Evolutionary conservation across 192 early-diverging fungal species (phyloP).

Genomic region (Spizellomyces punctatus): DNA sequence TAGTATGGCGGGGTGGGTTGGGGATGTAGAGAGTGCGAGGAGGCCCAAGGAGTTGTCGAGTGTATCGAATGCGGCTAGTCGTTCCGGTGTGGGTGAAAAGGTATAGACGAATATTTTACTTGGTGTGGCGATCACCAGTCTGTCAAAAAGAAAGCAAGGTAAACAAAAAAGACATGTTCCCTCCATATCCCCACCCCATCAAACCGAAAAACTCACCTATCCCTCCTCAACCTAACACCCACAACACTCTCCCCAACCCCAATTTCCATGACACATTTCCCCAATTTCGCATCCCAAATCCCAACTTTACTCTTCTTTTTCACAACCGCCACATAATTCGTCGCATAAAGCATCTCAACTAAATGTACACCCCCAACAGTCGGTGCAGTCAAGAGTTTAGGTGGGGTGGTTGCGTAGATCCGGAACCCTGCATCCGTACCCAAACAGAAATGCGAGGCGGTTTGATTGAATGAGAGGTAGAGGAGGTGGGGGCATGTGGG

Average conservation of each 20-base stretch:
- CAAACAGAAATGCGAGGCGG: conserved; percentile 81
- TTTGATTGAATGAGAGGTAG: conserved; percentile 82
- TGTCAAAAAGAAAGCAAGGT: conserved; percentile 26
- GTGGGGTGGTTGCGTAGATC: conserved; percentile 81
- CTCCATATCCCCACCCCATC: background rate
- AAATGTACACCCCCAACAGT: conserved; percentile 62
- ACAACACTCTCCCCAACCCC: conserved; percentile 82
- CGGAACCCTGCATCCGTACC: conserved; percentile 82
- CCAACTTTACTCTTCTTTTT: conserved; percentile 85
- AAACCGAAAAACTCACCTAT: conserved; percentile 53
- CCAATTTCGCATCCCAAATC: conserved; percentile 83
- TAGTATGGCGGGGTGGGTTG: conserved; percentile 55
- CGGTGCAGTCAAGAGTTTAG: conserved; percentile 33
- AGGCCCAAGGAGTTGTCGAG: conserved; percentile 81
- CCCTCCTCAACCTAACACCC: conserved; percentile 74
- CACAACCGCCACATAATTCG: conserved; percentile 85
- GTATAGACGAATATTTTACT: conserved; percentile 84
- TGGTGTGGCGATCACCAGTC: conserved; percentile 73
- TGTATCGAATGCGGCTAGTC: conserved; percentile 82
- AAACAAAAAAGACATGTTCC: too few relatives aligned
- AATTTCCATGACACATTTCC: conserved; percentile 70
- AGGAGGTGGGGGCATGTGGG: conserved; percentile 43
- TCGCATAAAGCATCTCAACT: conserved; percentile 82
- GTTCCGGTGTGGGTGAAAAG: conserved; percentile 68
- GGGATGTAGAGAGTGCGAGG: conserved; percentile 71